Evolutionary conservation across 2,329 filamentous ascomycete species (phyloP), one percentile per base, ranked within the genome.

Genomic region (Trichoderma sp.): DNA sequence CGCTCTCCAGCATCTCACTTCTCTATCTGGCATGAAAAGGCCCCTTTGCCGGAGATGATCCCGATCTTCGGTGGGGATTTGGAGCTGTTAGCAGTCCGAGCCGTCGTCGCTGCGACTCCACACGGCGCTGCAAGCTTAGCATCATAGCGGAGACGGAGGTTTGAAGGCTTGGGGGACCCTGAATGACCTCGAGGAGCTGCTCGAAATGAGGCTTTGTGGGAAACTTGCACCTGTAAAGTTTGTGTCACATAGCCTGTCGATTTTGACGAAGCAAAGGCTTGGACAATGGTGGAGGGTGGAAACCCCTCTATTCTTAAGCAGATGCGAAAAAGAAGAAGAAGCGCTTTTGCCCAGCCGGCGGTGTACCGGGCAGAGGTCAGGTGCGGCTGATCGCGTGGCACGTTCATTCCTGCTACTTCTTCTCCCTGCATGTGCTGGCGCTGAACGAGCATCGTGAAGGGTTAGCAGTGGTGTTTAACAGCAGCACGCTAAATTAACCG

Each of bases 81-180:
- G 24, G n/a, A 18, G 13, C 43, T 30, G 24, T 28, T 55, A 26
- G 51, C 51, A 43, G 49, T 55, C 66, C 46, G 46, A 61, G 26
- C 46, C 55, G 64, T 59, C 64, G 21, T n/a, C 43, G n/a, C 34
- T 34, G 54, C 26, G 24, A 58, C 65, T 67, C 55, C 43, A 60
- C 65, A 30, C 65, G 65, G 63, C 54, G 52, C 70, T 71, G 70
- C 70, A 66, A 43, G 46, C 59, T 30, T 28, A 34, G 64, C 70
- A 69, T 70, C 59, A 71, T 69, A 67, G 70, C 67, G 64, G 67
- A 70, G 49, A 26, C 39, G 24, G 58, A 43, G 10, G 58, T 21
- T 21, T n/a, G 24, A 14, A n/a, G 10, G 58, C 32, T 21, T n/a
- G 34, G 13, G n/a, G 21, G 34, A 43, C 58, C 32, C 55, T 59